Percentiles rank a stretch among this genome's conserved stretches.
phyloP scores from a whole-genome alignment of 2,329 filamentous ascomycete genomes.

The Sporothrix phasma region DNA sequence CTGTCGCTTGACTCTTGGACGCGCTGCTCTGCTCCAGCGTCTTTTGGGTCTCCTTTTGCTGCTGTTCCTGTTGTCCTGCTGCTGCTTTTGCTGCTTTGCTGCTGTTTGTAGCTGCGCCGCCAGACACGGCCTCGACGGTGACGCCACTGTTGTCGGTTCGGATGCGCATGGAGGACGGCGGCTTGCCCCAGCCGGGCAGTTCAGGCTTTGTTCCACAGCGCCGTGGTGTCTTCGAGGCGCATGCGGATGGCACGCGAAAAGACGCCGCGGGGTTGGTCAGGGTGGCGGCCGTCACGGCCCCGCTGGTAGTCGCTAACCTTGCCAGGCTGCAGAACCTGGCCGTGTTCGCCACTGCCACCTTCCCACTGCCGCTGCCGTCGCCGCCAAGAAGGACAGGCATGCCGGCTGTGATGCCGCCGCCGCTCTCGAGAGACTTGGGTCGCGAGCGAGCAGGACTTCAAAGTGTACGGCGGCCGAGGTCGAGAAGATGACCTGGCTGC shows the following conservation, averaged over 20 bases:
- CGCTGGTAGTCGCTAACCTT: slow-evolving; percentile 68
- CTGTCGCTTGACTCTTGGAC: slow-evolving; percentile 17
- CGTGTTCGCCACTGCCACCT: slow-evolving; percentile 5
- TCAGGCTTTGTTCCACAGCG: slow-evolving; percentile 88
- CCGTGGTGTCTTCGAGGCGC: slow-evolving; percentile 76
- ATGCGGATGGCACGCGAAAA: slow-evolving; percentile 73
- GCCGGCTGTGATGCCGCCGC: slow-evolving; percentile 23
- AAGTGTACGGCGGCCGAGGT: slow-evolving; percentile 77
- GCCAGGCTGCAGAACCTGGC: slow-evolving; percentile 49
- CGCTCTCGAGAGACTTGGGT: slow-evolving; percentile 69
- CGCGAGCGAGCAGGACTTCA: slow-evolving; percentile 75
- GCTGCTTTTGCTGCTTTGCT: slow-evolving; percentile 10
- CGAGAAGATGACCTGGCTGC: slow-evolving; percentile 91
- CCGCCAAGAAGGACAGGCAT: slow-evolving; percentile 37
- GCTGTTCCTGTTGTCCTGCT: slow-evolving; percentile 13
- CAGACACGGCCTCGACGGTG: neutral
- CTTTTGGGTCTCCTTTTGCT: neutral
- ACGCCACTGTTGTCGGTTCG: neutral
- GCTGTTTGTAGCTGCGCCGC: neutral
- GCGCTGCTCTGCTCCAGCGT: slow-evolving; percentile 1
- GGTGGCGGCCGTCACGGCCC: slow-evolving; percentile 48
- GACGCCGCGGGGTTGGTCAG: slow-evolving; percentile 60
- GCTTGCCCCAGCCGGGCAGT: slow-evolving; percentile 37
- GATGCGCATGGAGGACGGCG: slow-evolving; percentile 14
- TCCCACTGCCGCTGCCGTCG: neutral